Base-by-base conservation (phyloP, 495 filamentous ascomycete species). In the Podospora pseudocomata region DNA sequence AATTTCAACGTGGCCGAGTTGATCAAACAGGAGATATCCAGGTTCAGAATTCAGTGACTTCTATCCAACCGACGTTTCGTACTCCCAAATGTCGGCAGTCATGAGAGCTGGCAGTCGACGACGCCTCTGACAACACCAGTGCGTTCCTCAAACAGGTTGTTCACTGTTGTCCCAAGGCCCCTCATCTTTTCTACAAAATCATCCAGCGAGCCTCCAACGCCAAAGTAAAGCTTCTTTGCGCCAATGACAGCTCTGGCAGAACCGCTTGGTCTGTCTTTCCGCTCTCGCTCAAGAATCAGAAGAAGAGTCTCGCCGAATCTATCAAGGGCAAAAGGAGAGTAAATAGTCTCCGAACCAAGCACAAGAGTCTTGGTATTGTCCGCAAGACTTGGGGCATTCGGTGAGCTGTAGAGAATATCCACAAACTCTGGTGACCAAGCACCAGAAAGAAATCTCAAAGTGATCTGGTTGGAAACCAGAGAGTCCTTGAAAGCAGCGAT, bases 221-320 rank as follows among this genome's bases (percentile, higher is more conserved):
- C 95, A 74, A 99, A 99, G 77, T 99, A 99, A 2, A 97, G 87
- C 77, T 88, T 87, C 81, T 99, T 99, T 2, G 95, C 95, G 4
- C 88, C 95, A 2, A 99, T 83, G n/a, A 97, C 77, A 5, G 92
- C 92, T 66, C 83, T 86, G 34, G 85, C 86, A 53, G 72, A 73
- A 2, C 77, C 74, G 5, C 69, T 78, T 3, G 71, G 76, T 13
- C 77, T 65, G 5, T 70, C 78, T 34, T 77, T 75, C 62, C 79
- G 84, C 15, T 88, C 85, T 4, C 81, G 80, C 61, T 85, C 78
- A 66, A 97, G 76, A 11, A 95, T 74, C 4, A 78, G 80, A 60
- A 92, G 75, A 39, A 98, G 78, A 5, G 90, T 90, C 66, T 89
- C 85, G 15, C 90, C 87, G 79, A 99, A 99, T 3, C 87, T 82